These are phyloP conservation scores for Pyricularia grisea DNA, from an alignment of 2,329 filamentous ascomycete species.

Conservation along the genomic window DNA sequence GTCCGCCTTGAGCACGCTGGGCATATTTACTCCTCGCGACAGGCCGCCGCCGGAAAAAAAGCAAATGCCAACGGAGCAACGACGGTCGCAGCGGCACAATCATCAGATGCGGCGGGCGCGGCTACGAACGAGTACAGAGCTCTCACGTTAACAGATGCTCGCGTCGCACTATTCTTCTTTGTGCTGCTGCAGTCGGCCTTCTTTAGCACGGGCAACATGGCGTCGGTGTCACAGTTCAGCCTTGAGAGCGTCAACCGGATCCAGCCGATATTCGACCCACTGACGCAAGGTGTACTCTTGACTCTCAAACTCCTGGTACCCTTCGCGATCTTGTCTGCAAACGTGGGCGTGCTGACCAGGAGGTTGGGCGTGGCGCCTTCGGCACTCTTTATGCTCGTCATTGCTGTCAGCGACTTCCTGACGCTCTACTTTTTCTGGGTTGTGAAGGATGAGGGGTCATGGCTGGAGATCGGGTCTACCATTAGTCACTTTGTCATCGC, in stretches of 20 bases:
- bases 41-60: conserved; percentile 1
- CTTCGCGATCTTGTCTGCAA: conserved; percentile 85
- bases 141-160: conserved; percentile 71
- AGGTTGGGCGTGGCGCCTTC: conserved; percentile 76
- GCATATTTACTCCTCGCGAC: conserved; percentile 33
- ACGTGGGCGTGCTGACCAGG: conserved; percentile 86
- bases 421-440: conserved; percentile 98
- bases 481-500: conserved; percentile 95
- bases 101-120: background rate
- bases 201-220: conserved; percentile 94
- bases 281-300: conserved; percentile 79
- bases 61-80: background rate
- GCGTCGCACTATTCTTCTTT: conserved; percentile 90
- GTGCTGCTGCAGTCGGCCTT: conserved; percentile 91
- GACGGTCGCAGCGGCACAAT: background rate
- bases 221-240: conserved; percentile 87
- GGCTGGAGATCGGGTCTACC: conserved; percentile 94
- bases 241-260: conserved; percentile 83
- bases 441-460: conserved; percentile 90
- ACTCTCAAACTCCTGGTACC: conserved; percentile 87
- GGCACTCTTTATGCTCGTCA: conserved; percentile 88
- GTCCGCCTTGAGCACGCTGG: conserved; percentile 82
- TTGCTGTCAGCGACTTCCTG: conserved; percentile 81
- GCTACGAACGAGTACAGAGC: conserved; percentile 39
- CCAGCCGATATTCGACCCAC: conserved; percentile 87